Evolutionary conservation across 768 basidiomycete species (phyloP).

Genomic region (Pilatotrama ljubarskyi): DNA sequence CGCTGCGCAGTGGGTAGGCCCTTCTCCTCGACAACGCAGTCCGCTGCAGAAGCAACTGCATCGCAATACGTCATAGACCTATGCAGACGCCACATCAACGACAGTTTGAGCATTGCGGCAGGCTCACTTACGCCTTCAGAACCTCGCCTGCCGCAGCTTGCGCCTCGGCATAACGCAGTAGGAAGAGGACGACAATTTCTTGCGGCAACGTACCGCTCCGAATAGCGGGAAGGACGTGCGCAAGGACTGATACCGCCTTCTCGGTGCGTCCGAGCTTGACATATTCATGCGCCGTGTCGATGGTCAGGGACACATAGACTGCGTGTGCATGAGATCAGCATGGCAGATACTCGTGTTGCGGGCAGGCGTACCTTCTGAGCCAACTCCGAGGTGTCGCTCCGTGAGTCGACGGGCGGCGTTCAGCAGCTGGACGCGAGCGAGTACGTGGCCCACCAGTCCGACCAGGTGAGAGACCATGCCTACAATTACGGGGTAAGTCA

Average conservation of each 20-base stretch:
- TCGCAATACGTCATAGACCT: slow-evolving; percentile 61
- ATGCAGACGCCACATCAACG: not conserved
- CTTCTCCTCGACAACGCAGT: slow-evolving; percentile 45
- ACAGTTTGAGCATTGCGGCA: not conserved
- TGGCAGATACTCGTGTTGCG: slow-evolving; percentile 47
- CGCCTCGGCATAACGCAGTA: slow-evolving; percentile 67
- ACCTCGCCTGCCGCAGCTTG: slow-evolving; percentile 61
- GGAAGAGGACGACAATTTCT: slow-evolving; percentile 53
- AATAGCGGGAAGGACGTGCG: slow-evolving; percentile 49
- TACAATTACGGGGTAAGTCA: slow-evolving; percentile 26
- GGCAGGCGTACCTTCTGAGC: slow-evolving; percentile 22
- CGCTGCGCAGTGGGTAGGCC: slow-evolving; percentile 51
- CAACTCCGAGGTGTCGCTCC: slow-evolving; percentile 42
- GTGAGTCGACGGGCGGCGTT: slow-evolving; percentile 62
- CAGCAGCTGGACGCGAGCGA: slow-evolving; percentile 68
- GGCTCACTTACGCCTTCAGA: slow-evolving; percentile 50
- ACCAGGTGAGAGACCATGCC: slow-evolving; percentile 62
- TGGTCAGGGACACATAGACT: slow-evolving; percentile 58
- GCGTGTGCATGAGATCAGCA: slow-evolving; percentile 27
- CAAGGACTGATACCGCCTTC: slow-evolving; percentile 66
- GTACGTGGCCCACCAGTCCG: slow-evolving; percentile 64
- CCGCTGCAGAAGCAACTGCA: slow-evolving; percentile 49
- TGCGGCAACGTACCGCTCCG: slow-evolving; percentile 47
- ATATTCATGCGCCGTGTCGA: slow-evolving; percentile 80
- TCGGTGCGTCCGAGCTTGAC: slow-evolving; percentile 71